phyloP scores from a whole-genome alignment of 2,329 filamentous ascomycete species.

The Colletotrichum spaethianum region DNA sequence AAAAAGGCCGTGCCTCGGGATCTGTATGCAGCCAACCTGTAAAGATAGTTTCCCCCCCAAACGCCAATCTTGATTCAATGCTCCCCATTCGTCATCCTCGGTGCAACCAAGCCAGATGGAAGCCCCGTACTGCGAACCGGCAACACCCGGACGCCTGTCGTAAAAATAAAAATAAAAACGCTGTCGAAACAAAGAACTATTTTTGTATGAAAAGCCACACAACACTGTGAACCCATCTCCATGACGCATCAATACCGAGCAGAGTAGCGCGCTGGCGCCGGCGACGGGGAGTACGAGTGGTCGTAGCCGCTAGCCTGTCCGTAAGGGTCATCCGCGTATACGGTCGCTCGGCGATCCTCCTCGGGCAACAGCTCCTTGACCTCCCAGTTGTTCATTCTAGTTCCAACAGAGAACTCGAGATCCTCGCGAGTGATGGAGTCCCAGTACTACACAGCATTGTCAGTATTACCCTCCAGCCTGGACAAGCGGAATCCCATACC shows the following conservation, averaged over 20 bases:
- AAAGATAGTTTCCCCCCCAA: slow-evolving; percentile 34
- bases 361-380: slow-evolving; percentile 91
- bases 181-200: neutral
- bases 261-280: slow-evolving; percentile 58
- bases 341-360: slow-evolving; percentile 81
- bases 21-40: neutral
- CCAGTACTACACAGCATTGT: slow-evolving; percentile 81
- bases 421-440: slow-evolving; percentile 99
- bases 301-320: slow-evolving; percentile 70
- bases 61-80: slow-evolving; percentile 33
- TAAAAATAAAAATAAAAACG: neutral
- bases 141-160: neutral
- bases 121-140: neutral
- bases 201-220: neutral
- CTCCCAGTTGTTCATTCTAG: slow-evolving; percentile 97
- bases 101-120: neutral
- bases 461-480: slow-evolving; percentile 18
- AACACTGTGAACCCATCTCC: neutral
- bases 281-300: slow-evolving; percentile 62
- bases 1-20: slow-evolving; percentile 7
- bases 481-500: slow-evolving; percentile 60
- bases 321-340: slow-evolving; percentile 79
- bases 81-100: slow-evolving; percentile 9
- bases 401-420: slow-evolving; percentile 96
- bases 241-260: slow-evolving; percentile 56